phyloP scores from a whole-genome alignment of 192 early-diverging fungal genomes.

The Podochytrium sp. region DNA sequence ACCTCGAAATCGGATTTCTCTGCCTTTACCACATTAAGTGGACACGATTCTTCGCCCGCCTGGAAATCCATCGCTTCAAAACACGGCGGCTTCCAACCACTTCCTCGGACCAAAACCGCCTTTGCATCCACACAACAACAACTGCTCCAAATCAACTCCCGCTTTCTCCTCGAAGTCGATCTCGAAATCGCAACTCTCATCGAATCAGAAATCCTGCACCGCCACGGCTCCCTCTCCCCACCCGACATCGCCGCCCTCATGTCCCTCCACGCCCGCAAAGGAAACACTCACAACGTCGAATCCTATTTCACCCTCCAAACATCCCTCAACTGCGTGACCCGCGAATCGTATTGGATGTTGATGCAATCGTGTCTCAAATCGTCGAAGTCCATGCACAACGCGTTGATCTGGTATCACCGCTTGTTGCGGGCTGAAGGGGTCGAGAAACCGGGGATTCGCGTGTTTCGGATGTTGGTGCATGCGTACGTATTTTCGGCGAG shows the following conservation, averaged over 20 bases:
- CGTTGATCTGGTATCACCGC: conserved; percentile 5
- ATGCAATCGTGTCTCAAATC: not conserved
- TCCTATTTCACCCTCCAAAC: not conserved
- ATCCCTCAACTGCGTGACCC: not conserved
- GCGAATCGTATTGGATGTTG: conserved; percentile 15
- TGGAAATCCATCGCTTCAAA: not conserved
- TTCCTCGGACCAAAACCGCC: not conserved
- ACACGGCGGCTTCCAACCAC: not conserved
- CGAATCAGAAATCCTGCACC: not conserved
- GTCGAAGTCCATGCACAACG: not conserved
- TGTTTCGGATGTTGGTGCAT: not conserved
- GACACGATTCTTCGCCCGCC: not conserved
- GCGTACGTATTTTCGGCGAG: not conserved
- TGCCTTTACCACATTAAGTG: not conserved
- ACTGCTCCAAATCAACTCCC: not conserved
- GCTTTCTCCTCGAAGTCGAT: not conserved
- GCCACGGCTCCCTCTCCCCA: not conserved
- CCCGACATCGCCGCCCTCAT: not conserved
- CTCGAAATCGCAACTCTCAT: not conserved
- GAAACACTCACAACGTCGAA: not conserved
- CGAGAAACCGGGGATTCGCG: not conserved
- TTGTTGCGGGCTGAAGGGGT: not conserved
- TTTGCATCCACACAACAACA: not conserved
- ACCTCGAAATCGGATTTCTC: not conserved
- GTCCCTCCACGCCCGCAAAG: not conserved